These are phyloP conservation scores for Neocallimastix lanati DNA, from an alignment of 192 early-diverging fungal species.

Conservation along the genomic window DNA sequence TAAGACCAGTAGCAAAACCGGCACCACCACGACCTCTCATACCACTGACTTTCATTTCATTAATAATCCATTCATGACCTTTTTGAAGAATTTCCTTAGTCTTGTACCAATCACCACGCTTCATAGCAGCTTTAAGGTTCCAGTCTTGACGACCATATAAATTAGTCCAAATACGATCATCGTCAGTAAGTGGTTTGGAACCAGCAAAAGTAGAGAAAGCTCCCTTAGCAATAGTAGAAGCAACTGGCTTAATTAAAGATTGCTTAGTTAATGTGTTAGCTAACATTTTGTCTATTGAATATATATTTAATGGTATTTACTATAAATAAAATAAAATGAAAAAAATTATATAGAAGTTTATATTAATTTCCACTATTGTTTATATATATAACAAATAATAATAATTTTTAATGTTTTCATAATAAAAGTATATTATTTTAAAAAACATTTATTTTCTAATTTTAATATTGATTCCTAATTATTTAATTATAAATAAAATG, in stretches of 20 bases:
- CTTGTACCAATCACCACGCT: conserved; percentile 97
- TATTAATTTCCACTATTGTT: too few relatives aligned
- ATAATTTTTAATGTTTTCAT: too few relatives aligned
- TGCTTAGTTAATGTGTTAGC: not conserved
- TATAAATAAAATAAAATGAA: too few relatives aligned
- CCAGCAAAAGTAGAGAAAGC: not conserved
- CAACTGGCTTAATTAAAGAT: not conserved
- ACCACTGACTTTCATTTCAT: conserved; percentile 91
- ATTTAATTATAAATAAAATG: too few relatives aligned
- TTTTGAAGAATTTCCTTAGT: conserved; percentile 95
- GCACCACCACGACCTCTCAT: conserved; percentile 89
- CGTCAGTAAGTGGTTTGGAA: conserved; percentile 22
- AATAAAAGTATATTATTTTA: too few relatives aligned
- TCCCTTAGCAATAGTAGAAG: not conserved
- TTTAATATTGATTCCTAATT: too few relatives aligned
- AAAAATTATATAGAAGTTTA: too few relatives aligned
- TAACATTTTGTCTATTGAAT: not conserved
- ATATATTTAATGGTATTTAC: not conserved
- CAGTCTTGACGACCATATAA: conserved; percentile 86
- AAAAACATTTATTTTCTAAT: too few relatives aligned
- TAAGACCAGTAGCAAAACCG: conserved; percentile 92
- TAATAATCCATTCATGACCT: conserved; percentile 92
- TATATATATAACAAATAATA: too few relatives aligned
- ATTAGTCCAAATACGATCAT: conserved; percentile 97
- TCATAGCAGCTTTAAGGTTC: conserved; percentile 66